Conservation (phyloP, 1,284 basidiomycete species). For the Heimioporus punctisporus region DNA sequence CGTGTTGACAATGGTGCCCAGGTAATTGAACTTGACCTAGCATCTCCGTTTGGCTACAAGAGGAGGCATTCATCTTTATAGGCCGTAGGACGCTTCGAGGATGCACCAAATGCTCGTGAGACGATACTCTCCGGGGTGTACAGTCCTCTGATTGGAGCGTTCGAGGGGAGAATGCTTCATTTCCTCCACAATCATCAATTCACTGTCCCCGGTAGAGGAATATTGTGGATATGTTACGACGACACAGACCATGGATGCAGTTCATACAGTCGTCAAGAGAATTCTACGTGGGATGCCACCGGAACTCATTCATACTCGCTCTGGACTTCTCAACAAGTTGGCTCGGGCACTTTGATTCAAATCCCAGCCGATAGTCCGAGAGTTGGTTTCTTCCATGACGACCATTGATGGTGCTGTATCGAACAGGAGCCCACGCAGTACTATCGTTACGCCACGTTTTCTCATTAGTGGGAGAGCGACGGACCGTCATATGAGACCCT, state of each 20-base stretch:
- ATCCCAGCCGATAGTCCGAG: not conserved
- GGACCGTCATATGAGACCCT: not conserved
- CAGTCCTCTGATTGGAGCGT: not conserved
- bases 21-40: not conserved
- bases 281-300: too few relatives aligned
- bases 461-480: too few relatives aligned
- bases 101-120: not conserved
- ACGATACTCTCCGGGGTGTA: not conserved
- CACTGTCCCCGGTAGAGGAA: not conserved
- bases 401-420: not conserved
- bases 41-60: conserved; percentile 8
- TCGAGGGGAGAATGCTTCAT: not conserved
- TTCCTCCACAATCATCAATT: too few relatives aligned
- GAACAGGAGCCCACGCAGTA: not conserved
- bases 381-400: not conserved
- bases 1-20: too few relatives aligned
- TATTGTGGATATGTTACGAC: not conserved
- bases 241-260: too few relatives aligned
- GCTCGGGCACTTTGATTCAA: not conserved
- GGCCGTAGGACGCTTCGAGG: not conserved
- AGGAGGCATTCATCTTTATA: not conserved
- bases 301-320: too few relatives aligned
- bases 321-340: too few relatives aligned
- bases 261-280: not conserved
- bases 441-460: not conserved